These are phyloP conservation scores for Akanthomyces lecanii DNA, from an alignment of 2,329 filamentous ascomycete genomes.

Conservation along the genomic window DNA sequence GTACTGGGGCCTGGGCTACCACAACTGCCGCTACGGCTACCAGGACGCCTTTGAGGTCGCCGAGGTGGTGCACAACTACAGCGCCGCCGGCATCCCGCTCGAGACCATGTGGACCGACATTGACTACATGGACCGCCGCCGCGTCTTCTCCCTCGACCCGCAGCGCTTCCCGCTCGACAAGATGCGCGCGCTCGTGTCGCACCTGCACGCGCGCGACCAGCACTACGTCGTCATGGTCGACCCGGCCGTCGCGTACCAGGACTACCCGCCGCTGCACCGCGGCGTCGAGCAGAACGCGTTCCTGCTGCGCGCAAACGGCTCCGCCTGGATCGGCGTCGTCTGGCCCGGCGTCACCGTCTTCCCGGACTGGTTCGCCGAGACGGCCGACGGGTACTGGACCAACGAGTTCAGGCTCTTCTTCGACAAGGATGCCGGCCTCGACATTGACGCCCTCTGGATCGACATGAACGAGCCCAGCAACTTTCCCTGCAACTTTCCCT, in stretches of 20 bases:
- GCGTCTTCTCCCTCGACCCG: slow-evolving; percentile 60
- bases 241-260: slow-evolving; percentile 58
- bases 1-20: slow-evolving; percentile 77
- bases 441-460: slow-evolving; percentile 75
- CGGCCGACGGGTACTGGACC: slow-evolving; percentile 61
- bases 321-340: slow-evolving; percentile 59
- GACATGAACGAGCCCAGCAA: slow-evolving; percentile 53
- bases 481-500: slow-evolving; percentile 42
- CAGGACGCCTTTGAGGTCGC: slow-evolving; percentile 63
- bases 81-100: slow-evolving; percentile 58
- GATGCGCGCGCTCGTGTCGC: slow-evolving; percentile 60
- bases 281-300: slow-evolving; percentile 44
- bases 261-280: slow-evolving; percentile 41
- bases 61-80: slow-evolving; percentile 64
- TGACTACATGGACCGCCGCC: slow-evolving; percentile 34
- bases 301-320: slow-evolving; percentile 47
- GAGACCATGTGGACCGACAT: slow-evolving; percentile 49
- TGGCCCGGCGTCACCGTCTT: slow-evolving; percentile 73
- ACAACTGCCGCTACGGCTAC: slow-evolving; percentile 75
- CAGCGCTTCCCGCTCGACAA: slow-evolving; percentile 57
- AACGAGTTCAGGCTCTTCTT: slow-evolving; percentile 64
- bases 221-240: slow-evolving; percentile 78
- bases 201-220: slow-evolving; percentile 63
- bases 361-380: slow-evolving; percentile 71
- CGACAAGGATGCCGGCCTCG: slow-evolving; percentile 55